Conservation (phyloP, 306 rosid species). For the Ormosia semicastrata region DNA sequence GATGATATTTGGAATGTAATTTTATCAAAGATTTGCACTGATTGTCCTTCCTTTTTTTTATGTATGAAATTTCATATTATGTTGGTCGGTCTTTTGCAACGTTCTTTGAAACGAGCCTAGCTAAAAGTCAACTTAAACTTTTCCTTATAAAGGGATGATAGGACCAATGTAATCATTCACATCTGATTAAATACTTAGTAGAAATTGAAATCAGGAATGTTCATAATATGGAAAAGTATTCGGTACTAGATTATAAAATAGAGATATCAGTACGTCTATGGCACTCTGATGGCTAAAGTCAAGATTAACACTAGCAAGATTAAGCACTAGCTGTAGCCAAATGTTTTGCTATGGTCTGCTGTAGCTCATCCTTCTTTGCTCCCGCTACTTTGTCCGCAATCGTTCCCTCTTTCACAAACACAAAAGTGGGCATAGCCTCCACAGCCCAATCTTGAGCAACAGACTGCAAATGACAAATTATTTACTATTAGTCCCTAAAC, state of each 20-base stretch:
- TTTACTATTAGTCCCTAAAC: background rate
- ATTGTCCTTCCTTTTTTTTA: no score
- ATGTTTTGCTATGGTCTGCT: slow-evolving; percentile 63
- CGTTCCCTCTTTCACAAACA: slow-evolving; percentile 81
- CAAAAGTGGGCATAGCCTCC: slow-evolving; percentile 95
- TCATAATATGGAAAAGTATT: background rate
- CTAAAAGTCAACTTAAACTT: no score
- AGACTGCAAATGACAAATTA: slow-evolving; percentile 43
- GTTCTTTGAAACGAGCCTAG: no score
- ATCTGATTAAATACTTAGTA: background rate
- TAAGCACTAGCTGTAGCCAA: slow-evolving; percentile 42
- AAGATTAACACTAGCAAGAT: slow-evolving; percentile 21
- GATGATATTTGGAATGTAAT: no score
- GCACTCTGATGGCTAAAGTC: background rate
- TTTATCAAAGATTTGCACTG: no score
- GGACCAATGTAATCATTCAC: no score
- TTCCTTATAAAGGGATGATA: no score
- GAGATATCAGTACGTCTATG: background rate
- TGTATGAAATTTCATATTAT: no score
- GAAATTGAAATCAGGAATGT: background rate
- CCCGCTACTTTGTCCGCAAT: slow-evolving; percentile 81
- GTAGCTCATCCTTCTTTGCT: slow-evolving; percentile 84
- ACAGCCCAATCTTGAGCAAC: slow-evolving; percentile 93
- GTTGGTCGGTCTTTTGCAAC: no score
- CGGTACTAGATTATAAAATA: slow-evolving; percentile 9